A percentile compares a stretch with the other conserved stretches of the same genome.
Conservation (phyloP, 192 early-diverging fungal genomes). For the Rhizophagus clarus region DNA sequence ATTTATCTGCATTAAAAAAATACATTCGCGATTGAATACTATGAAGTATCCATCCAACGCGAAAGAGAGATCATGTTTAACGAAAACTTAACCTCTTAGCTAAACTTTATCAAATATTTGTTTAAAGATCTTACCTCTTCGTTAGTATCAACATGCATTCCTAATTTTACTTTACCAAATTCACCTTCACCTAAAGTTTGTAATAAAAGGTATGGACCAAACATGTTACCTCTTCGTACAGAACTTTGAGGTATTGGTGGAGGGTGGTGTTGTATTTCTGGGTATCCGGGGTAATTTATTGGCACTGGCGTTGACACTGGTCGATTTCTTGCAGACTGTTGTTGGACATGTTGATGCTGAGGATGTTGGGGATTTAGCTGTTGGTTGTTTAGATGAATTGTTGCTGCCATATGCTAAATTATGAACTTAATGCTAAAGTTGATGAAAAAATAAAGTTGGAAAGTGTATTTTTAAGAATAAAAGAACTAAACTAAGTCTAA, state of each 20-base stretch:
- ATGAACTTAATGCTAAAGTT: not conserved
- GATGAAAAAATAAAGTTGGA: not conserved
- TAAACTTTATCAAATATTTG: too few species aligned
- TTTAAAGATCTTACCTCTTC: conserved; percentile 57
- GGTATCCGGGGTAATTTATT: conserved; percentile 22
- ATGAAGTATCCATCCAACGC: too few species aligned
- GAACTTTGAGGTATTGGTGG: conserved; percentile 29
- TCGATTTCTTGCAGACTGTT: conserved; percentile 26
- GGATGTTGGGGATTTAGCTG: not conserved
- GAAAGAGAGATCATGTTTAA: too few species aligned
- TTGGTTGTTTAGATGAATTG: conserved; percentile 16
- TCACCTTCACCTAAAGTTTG: conserved; percentile 98
- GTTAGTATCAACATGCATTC: conserved; percentile 74
- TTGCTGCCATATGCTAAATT: conserved; percentile 13
- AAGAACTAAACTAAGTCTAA: not conserved
- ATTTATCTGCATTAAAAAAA: not conserved
- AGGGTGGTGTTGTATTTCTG: conserved; percentile 11
- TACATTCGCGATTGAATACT: not conserved
- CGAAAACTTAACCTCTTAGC: too few species aligned
- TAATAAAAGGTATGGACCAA: conserved; percentile 90
- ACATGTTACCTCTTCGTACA: conserved; percentile 60
- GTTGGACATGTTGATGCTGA: conserved; percentile 20
- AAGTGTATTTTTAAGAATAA: not conserved
- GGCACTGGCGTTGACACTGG: conserved; percentile 27
- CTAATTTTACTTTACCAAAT: conserved; percentile 97